Evolutionary conservation across 1,284 basidiomycete genomes (phyloP), one percentile per base, ranked within the genome.

Genomic region (Cutaneotrichosporon cyanovorans): DNA sequence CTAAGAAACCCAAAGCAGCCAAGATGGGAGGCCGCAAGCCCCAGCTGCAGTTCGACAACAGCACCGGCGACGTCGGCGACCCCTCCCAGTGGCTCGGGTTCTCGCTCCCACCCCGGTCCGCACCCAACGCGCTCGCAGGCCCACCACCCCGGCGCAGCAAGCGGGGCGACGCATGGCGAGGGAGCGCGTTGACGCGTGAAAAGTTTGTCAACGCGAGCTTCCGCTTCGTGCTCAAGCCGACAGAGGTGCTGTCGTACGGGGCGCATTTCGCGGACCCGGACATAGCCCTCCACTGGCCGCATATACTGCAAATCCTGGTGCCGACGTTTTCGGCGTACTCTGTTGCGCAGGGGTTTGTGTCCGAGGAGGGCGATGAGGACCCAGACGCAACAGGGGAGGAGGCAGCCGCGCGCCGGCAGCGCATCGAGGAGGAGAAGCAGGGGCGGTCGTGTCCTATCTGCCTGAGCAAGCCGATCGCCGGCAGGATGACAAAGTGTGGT

Each of bases 401-500:
- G 34, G 59, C 59, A 5, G 66, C 59, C 0, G 56, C 59, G 30
- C 36, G 47, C 20, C 40, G 47, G 14, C 34, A 64, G 3, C 48
- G 60, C 14, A 63, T 65, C 42, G 68, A 72, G 42, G 62, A 67
- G 45, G 68, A 70, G 44, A 38, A 57, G 28, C 56, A 65, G 42
- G 70, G 66, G 38, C 83, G 80, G 14, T 83, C 80, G 12, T 98
- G 93, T 69, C 95, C 93, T 3, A 97, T 99, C 56, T 99, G 93
- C 73, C 78, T 99, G 37, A 63, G 67, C 37, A 66, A 87, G 41
- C 93, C 92, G 5, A 82, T 83, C 35, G 89, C 90, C 16, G 88
- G 93, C 15, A 78, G 95, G 39, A 97, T 97, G 87, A 96, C 91
- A 39, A 90, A 88, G 75, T 96, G 91, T 60, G 92, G 91, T 49